Conservation (phyloP, 108 stramenopile species). For the Cylindrotheca fusiformis region DNA sequence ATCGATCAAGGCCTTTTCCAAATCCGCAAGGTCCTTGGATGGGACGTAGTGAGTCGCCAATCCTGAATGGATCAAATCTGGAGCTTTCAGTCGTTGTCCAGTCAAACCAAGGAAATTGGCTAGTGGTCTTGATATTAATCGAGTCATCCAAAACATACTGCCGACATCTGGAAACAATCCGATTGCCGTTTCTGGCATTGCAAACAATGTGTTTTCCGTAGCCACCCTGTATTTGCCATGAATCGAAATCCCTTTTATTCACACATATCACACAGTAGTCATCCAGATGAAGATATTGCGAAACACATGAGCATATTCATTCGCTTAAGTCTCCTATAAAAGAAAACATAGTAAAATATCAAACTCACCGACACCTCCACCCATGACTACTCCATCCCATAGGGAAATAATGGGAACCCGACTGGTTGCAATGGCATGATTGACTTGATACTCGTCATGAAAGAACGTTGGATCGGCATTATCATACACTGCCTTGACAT, state of each 20-base stretch:
- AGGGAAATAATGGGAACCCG: constrained; percentile 73
- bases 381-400: constrained; percentile 99
- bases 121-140: constrained; percentile 60
- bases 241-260: constrained; percentile 55
- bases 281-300: too few relatives aligned
- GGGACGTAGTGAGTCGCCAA: constrained; percentile 95
- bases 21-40: constrained; percentile 53
- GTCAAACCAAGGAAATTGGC: constrained; percentile 93
- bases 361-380: constrained; percentile 90
- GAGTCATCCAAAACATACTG: constrained; percentile 85
- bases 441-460: constrained; percentile 86
- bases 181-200: constrained; percentile 98
- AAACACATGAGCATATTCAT: too few relatives aligned
- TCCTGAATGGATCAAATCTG: constrained; percentile 86
- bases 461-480: constrained; percentile 74
- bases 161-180: constrained; percentile 99
- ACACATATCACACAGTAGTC: too few relatives aligned
- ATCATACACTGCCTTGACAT: constrained; percentile 79
- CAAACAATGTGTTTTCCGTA: constrained; percentile 90
- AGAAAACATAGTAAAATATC: not conserved
- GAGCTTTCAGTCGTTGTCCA: constrained; percentile 76
- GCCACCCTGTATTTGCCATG: constrained; percentile 92
- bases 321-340: not conserved
- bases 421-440: constrained; percentile 64
- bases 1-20: constrained; percentile 50